A percentile compares a stretch with the other conserved stretches of the same genome.
These are phyloP conservation scores for Parietichytrium sp. DNA, from an alignment of 108 stramenopile genomes.

Conservation along the genomic window DNA sequence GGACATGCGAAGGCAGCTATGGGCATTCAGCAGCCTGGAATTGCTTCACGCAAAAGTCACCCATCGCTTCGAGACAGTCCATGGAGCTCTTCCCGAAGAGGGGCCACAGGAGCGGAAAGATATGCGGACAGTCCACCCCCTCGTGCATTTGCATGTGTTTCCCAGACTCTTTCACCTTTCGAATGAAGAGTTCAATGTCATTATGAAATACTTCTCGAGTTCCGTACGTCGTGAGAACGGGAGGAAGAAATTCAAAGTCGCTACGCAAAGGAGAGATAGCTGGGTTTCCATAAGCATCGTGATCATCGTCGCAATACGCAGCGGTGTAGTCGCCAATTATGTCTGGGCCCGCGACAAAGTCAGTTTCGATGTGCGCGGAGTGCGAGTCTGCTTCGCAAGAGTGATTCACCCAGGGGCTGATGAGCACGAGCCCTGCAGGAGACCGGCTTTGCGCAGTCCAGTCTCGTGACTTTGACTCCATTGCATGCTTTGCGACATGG, in stretches of 20 bases:
- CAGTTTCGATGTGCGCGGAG: background rate
- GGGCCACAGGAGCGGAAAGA: conserved; percentile 23
- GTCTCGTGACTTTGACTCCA: background rate
- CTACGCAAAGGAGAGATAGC: background rate
- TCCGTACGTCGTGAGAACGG: background rate
- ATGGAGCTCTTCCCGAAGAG: background rate
- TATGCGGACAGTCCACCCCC: background rate
- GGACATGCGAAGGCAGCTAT: too few species aligned
- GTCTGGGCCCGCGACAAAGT: conserved; percentile 20
- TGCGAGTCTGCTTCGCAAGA: background rate
- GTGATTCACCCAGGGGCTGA: conserved; percentile 20
- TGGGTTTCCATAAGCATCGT: background rate
- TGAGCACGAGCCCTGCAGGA: background rate
- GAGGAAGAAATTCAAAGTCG: background rate
- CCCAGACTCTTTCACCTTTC: background rate
- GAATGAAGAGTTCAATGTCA: background rate
- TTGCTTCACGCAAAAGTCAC: too few species aligned
- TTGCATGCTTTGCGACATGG: background rate
- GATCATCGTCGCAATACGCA: background rate
- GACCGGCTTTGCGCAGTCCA: too few species aligned
- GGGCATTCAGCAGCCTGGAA: too few species aligned
- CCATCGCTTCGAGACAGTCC: too few species aligned
- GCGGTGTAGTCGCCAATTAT: background rate
- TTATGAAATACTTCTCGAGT: conserved; percentile 7
- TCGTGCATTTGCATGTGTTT: background rate